Percentiles rank a stretch among this genome's conserved stretches.
Evolutionary conservation across 1,139 yeast genomes (phyloP).

Genomic region (Lodderomyces margitis): DNA sequence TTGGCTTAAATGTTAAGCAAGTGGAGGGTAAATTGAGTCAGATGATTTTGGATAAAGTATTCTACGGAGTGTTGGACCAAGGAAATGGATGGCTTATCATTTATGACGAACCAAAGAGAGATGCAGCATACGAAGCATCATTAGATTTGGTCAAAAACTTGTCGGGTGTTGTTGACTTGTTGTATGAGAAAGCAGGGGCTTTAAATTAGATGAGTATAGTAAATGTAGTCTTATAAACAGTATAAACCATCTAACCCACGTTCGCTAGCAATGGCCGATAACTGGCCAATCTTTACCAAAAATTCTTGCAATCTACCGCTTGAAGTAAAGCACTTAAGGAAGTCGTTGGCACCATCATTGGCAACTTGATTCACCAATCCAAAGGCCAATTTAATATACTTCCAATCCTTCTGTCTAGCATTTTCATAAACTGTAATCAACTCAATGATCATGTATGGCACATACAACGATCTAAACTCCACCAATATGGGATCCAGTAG

Average conservation of each 20-base stretch:
- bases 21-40: conserved; percentile 94
- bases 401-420: conserved; percentile 38
- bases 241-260: conserved; percentile 32
- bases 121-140: conserved; percentile 86
- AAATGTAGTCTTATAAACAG: conserved; percentile 7
- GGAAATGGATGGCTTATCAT: conserved; percentile 97
- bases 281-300: conserved; percentile 55
- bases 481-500: conserved; percentile 27
- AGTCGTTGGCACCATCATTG: conserved; percentile 40
- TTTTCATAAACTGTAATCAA: conserved; percentile 53
- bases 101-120: conserved; percentile 85
- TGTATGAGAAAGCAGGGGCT: conserved; percentile 90
- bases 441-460: conserved; percentile 72
- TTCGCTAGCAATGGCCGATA: conserved; percentile 50
- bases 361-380: conserved; percentile 53
- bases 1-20: conserved; percentile 84
- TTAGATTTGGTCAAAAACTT: conserved; percentile 84
- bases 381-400: conserved; percentile 52
- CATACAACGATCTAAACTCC: conserved; percentile 61
- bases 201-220: conserved; percentile 43
- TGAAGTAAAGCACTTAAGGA: conserved; percentile 50
- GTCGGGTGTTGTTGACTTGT: conserved; percentile 83
- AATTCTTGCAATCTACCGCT: conserved; percentile 67
- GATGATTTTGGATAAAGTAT: conserved; percentile 93
- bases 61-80: conserved; percentile 94